These are phyloP conservation scores for Russula olivacea DNA, from an alignment of 768 basidiomycete genomes.

Conservation along the genomic window DNA sequence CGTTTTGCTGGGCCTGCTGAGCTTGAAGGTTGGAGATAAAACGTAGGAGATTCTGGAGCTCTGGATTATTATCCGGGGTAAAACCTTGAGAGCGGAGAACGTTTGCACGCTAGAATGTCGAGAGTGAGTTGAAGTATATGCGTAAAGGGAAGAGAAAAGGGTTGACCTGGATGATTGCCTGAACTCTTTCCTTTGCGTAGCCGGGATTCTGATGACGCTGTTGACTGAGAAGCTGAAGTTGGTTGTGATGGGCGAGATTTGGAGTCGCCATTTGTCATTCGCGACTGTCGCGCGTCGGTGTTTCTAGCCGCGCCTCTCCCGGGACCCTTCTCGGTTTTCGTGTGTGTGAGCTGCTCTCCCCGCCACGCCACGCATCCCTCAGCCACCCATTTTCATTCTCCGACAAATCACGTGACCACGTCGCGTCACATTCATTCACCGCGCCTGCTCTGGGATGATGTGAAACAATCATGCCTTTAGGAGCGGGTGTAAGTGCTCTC, in stretches of 20 bases:
- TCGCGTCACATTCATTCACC: constrained; percentile 4
- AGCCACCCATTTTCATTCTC: constrained; percentile 16
- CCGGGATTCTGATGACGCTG: constrained; percentile 21
- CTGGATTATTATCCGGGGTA: constrained; percentile 41
- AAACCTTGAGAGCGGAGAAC: constrained; percentile 40
- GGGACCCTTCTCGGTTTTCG: constrained; percentile 20
- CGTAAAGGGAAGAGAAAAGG: background rate
- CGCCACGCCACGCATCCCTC: background rate
- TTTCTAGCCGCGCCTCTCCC: constrained; percentile 26
- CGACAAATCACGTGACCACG: background rate
- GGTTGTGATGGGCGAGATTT: constrained; percentile 27
- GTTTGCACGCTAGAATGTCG: constrained; percentile 37
- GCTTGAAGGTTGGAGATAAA: constrained; percentile 38
- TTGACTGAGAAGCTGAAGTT: constrained; percentile 23
- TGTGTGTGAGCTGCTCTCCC: background rate
- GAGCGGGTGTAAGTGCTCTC: constrained; percentile 61
- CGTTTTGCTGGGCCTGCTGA: constrained; percentile 34
- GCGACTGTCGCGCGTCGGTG: constrained; percentile 31
- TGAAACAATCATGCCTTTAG: constrained; percentile 54
- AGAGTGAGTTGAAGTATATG: background rate
- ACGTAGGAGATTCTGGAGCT: constrained; percentile 39
- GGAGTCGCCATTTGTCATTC: constrained; percentile 29
- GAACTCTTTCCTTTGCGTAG: constrained; percentile 27
- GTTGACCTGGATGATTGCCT: constrained; percentile 29
- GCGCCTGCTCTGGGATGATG: too few species aligned